These are phyloP conservation scores for Aspergillus ustus DNA, from an alignment of 2,329 filamentous ascomycete species.

Conservation along the genomic window DNA sequence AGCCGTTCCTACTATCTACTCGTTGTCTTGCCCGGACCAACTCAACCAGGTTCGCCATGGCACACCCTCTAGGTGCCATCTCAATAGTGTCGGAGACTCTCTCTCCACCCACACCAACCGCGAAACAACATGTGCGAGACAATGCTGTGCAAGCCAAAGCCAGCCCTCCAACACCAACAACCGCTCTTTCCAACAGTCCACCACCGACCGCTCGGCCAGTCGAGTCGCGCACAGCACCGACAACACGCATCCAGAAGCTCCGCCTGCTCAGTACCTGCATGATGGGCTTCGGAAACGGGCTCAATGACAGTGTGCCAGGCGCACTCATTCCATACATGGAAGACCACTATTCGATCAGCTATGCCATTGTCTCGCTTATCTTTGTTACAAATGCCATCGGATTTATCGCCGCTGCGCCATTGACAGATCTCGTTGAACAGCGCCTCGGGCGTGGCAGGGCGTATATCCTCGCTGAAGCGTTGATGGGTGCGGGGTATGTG, in stretches of 20 bases:
- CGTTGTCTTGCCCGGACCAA: no score
- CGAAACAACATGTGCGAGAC: no score
- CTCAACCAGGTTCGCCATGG: background rate
- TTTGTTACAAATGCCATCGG: constrained; percentile 62
- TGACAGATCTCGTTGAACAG: constrained; percentile 66
- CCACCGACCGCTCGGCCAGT: background rate
- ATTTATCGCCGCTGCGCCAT: constrained; percentile 70
- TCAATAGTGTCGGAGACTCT: background rate
- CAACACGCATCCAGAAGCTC: constrained; percentile 52
- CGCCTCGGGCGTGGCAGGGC: constrained; percentile 69
- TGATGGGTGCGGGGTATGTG: constrained; percentile 66
- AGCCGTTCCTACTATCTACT: no score
- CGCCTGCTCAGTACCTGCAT: constrained; percentile 68
- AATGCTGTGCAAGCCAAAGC: no score
- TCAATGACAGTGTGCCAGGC: constrained; percentile 77
- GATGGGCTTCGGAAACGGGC: constrained; percentile 69
- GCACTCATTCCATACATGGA: constrained; percentile 83
- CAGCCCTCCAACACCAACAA: no score
- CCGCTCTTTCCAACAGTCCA: background rate
- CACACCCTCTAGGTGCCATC: background rate
- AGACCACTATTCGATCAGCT: constrained; percentile 73
- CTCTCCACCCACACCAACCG: no score
- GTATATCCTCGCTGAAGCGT: constrained; percentile 61
- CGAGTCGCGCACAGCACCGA: background rate
- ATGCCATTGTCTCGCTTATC: constrained; percentile 78